Conservation (phyloP, 108 stramenopile species). For the Nitzschia sp. region DNA sequence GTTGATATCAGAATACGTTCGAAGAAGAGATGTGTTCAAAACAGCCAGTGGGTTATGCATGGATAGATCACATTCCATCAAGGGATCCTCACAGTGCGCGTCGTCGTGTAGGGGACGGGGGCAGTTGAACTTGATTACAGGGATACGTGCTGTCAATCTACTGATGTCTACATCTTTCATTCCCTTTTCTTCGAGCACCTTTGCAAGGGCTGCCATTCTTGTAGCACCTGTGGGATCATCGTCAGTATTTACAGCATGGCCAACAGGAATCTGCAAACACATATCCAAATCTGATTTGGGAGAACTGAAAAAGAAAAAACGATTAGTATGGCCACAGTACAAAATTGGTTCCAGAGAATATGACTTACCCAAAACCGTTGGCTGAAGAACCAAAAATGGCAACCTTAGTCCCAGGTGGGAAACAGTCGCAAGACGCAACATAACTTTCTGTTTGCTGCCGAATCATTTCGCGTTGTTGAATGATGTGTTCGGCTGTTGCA, state of each 20-base stretch:
- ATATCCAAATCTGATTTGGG: constrained; percentile 86
- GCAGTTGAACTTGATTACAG: constrained; percentile 91
- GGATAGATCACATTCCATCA: constrained; percentile 94
- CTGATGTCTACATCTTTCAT: constrained; percentile 86
- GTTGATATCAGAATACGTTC: constrained; percentile 79
- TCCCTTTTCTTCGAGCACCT: constrained; percentile 62
- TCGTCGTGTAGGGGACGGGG: constrained; percentile 37
- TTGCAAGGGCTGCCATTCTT: constrained; percentile 77
- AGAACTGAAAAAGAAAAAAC: constrained; percentile 24
- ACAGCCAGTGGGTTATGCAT: constrained; percentile 95
- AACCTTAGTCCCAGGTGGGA: constrained; percentile 77
- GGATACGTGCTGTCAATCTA: constrained; percentile 94
- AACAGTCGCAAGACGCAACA: constrained; percentile 60
- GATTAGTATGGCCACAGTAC: not conserved
- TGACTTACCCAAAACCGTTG: constrained; percentile 82
- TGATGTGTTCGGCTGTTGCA: constrained; percentile 50
- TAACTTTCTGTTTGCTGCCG: constrained; percentile 52
- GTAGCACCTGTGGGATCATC: constrained; percentile 61
- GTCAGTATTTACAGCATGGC: constrained; percentile 34
- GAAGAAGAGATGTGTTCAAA: constrained; percentile 90
- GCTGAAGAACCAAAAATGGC: constrained; percentile 86
- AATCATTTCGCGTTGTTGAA: constrained; percentile 66
- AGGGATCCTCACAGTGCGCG: constrained; percentile 50
- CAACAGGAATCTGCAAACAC: constrained; percentile 72
- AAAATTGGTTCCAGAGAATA: not conserved